Conservation (phyloP, 257 asterid genomes). For the Gentiana dahurica region DNA sequence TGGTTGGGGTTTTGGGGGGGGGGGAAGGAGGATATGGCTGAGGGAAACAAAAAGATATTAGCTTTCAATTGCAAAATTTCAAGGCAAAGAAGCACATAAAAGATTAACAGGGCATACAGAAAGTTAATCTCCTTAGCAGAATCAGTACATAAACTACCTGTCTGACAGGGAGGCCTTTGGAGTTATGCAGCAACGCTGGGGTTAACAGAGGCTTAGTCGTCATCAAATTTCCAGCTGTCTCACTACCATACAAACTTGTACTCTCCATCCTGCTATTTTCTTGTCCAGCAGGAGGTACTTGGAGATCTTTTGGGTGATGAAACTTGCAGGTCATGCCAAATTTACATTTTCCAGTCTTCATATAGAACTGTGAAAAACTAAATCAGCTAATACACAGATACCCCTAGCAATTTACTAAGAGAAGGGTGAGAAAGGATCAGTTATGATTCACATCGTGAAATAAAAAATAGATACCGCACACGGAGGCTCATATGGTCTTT, state of each 20-base stretch:
- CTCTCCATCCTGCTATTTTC: conserved; percentile 33
- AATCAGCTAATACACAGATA: conserved; percentile 8
- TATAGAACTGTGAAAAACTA: conserved; percentile 61
- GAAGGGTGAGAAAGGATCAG: neutral
- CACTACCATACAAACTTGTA: conserved; percentile 13
- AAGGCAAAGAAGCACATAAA: neutral
- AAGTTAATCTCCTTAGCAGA: too few relatives aligned
- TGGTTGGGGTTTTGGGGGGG: too few relatives aligned
- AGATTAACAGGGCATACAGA: too few relatives aligned
- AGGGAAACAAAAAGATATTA: neutral
- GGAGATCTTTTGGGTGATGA: conserved; percentile 87
- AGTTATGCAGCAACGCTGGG: conserved; percentile 64
- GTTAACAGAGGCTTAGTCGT: conserved; percentile 30
- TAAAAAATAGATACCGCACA: conserved; percentile 64
- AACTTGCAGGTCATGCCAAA: conserved; percentile 85
- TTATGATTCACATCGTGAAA: conserved; percentile 14
- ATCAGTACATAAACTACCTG: conserved; percentile 35
- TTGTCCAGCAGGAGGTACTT: conserved; percentile 32
- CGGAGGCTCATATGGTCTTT: conserved; percentile 86
- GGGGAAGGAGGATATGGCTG: too few relatives aligned
- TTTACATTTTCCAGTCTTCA: conserved; percentile 94
- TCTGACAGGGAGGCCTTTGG: conserved; percentile 95
- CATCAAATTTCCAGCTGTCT: conserved; percentile 34
- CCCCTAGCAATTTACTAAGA: neutral
- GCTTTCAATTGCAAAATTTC: neutral